Evolutionary conservation across 1,284 basidiomycete genomes (phyloP), one percentile per base, ranked within the genome.

Genomic region (Melampsora americana): DNA sequence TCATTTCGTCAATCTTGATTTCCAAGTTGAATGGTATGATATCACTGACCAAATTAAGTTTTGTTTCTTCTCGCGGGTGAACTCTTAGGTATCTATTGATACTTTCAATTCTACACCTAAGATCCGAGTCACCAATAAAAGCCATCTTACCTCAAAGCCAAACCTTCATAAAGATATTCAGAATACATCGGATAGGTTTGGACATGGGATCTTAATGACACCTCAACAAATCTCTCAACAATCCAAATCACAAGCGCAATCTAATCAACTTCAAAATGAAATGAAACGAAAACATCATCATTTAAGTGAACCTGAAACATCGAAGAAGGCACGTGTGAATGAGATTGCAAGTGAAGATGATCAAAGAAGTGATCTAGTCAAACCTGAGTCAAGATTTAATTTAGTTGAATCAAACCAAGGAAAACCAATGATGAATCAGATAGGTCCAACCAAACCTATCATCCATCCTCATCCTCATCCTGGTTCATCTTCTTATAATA

Each of bases 71-170:
- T n/a, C 39, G 5, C 42, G 9, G 20, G 20, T 66, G 48, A 39
- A 48, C 56, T 39, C 7, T 26, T 53, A 73, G 71, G 71, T 66
- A 18, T 62, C 71, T 20, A 66, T 23, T n/a, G 62, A 73, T 66
- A 73, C 48, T 23, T 73, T 73, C 59, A 66, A 73, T 30, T 73
- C 71, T 14, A 28, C 64, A 11, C 39, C 64, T n/a, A 35, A 62
- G n/a, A 26, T 30, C 18, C 71, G 48, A 60, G 35, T 28, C 7
- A 32, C 65, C 28, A 56, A 44, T 6, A 44, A 39, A 73, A n/a
- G 12, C n/a, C 48, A 26, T 12, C 28, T n/a, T 44, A 9, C 53
- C 3, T 42, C 23, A 20, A 48, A 56, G 18, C 46, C 71, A 20
- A 46, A n/a, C 42, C 11, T 44, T 30, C 6, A 20, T 1, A 53